A percentile compares a stretch with the other conserved stretches of the same genome.
These are phyloP conservation scores for Chaetomium strumarium DNA, from an alignment of 2,329 filamentous ascomycete genomes.

Conservation along the genomic window DNA sequence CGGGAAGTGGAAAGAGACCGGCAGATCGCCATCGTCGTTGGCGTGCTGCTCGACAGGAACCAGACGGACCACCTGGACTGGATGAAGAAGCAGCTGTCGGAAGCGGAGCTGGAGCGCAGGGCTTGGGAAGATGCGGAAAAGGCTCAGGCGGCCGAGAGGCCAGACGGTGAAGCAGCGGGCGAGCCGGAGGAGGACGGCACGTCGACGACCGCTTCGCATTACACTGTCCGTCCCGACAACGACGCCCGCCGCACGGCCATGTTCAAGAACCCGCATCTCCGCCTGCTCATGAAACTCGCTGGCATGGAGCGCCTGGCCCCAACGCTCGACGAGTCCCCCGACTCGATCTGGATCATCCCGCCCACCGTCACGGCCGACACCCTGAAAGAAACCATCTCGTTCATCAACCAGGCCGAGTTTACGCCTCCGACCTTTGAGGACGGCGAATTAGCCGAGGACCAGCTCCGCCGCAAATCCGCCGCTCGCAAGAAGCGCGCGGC, in stretches of 20 bases:
- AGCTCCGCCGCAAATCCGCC: slow-evolving; percentile 66
- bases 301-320: slow-evolving; percentile 58
- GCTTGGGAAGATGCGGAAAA: slow-evolving; percentile 70
- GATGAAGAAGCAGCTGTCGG: slow-evolving; percentile 66
- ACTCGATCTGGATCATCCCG: slow-evolving; percentile 75
- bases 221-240: slow-evolving; percentile 56
- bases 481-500: slow-evolving; percentile 47
- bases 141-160: slow-evolving; percentile 37
- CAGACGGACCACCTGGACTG: slow-evolving; percentile 72
- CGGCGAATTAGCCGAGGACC: slow-evolving; percentile 65
- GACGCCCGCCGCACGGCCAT: slow-evolving; percentile 65
- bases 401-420: slow-evolving; percentile 73
- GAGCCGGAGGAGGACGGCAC: slow-evolving; percentile 28
- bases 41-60: slow-evolving; percentile 72
- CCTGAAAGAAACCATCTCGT: slow-evolving; percentile 62
- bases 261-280: slow-evolving; percentile 84
- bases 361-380: slow-evolving; percentile 55
- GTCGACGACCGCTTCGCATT: slow-evolving; percentile 40
- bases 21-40: slow-evolving; percentile 74
- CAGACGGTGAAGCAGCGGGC: slow-evolving; percentile 17
- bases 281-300: slow-evolving; percentile 73
- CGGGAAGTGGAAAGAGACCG: slow-evolving; percentile 60
- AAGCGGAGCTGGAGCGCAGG: slow-evolving; percentile 65
- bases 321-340: slow-evolving; percentile 60
- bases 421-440: slow-evolving; percentile 73